These are phyloP conservation scores for Cyclotella baltica DNA, from an alignment of 108 stramenopile species.

Conservation along the genomic window DNA sequence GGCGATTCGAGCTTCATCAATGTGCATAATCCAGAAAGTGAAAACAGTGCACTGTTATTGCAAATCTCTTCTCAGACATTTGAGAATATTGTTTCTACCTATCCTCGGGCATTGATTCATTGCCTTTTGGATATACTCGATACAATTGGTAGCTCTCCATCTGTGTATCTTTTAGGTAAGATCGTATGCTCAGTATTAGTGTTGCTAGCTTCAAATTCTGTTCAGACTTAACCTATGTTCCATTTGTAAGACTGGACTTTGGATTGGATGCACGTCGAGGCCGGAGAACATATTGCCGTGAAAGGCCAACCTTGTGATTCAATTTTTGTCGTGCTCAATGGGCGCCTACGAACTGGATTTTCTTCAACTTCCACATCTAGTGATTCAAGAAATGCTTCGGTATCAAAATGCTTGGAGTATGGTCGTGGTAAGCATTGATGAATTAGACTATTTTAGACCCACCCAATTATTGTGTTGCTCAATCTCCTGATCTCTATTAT, in stretches of 20 bases:
- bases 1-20: slow-evolving; percentile 49
- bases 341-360: slow-evolving; percentile 43
- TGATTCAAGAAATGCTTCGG: background rate
- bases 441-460: no score
- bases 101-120: slow-evolving; percentile 50
- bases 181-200: background rate
- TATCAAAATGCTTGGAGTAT: slow-evolving; percentile 36
- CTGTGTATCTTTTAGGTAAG: slow-evolving; percentile 52
- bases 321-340: slow-evolving; percentile 62
- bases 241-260: slow-evolving; percentile 39
- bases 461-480: no score
- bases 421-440: no score
- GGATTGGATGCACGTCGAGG: slow-evolving; percentile 58
- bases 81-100: slow-evolving; percentile 31
- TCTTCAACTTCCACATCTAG: background rate
- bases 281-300: slow-evolving; percentile 53
- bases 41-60: slow-evolving; percentile 40
- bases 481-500: no score
- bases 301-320: slow-evolving; percentile 55
- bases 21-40: slow-evolving; percentile 20
- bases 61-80: slow-evolving; percentile 47
- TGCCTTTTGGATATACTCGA: slow-evolving; percentile 44
- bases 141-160: slow-evolving; percentile 38
- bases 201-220: background rate
- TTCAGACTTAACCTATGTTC: background rate